Percentiles rank a stretch among this genome's conserved stretches.
phyloP scores from a whole-genome alignment of 2,329 filamentous ascomycete genomes.

The Hymenoscyphus scutula region DNA sequence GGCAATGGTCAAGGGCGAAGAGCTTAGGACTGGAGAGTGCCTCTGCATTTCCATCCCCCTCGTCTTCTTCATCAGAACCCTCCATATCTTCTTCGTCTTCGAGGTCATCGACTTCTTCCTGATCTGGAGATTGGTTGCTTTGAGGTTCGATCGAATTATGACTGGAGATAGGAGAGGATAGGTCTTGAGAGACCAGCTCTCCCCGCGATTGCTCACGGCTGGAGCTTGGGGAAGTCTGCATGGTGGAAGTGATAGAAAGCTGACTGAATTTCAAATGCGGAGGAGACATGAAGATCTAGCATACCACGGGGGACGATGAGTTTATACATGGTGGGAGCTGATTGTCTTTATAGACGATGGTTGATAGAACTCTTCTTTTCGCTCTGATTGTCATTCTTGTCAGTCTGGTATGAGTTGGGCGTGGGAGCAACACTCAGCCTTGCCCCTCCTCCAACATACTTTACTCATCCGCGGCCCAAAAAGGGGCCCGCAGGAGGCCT shows the following conservation, averaged over 20 bases:
- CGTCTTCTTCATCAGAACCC: constrained; percentile 15
- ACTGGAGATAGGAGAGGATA: background rate
- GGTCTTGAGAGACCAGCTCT: background rate
- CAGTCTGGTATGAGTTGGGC: constrained; percentile 21
- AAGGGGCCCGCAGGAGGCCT: constrained; percentile 10
- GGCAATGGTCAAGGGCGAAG: constrained; percentile 31
- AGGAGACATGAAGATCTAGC: constrained; percentile 32
- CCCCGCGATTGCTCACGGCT: background rate
- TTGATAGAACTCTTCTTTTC: constrained; percentile 11
- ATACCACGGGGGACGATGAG: constrained; percentile 13
- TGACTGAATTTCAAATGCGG: constrained; percentile 33
- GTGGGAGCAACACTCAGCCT: constrained; percentile 29
- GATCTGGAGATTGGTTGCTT: background rate
- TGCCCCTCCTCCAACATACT: constrained; percentile 21
- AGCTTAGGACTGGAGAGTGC: constrained; percentile 7
- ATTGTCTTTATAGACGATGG: constrained; percentile 23
- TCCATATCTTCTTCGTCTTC: constrained; percentile 16
- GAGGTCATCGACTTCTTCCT: constrained; percentile 16
- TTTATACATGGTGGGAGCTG: constrained; percentile 24
- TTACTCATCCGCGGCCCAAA: constrained; percentile 24
- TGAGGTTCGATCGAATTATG: background rate
- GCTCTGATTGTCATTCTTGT: constrained; percentile 29
- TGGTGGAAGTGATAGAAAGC: constrained; percentile 31
- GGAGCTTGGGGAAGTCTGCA: constrained; percentile 27
- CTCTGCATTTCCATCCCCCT: constrained; percentile 7